Conservation (phyloP, 768 basidiomycete genomes). For the Kwoniella sp. region DNA sequence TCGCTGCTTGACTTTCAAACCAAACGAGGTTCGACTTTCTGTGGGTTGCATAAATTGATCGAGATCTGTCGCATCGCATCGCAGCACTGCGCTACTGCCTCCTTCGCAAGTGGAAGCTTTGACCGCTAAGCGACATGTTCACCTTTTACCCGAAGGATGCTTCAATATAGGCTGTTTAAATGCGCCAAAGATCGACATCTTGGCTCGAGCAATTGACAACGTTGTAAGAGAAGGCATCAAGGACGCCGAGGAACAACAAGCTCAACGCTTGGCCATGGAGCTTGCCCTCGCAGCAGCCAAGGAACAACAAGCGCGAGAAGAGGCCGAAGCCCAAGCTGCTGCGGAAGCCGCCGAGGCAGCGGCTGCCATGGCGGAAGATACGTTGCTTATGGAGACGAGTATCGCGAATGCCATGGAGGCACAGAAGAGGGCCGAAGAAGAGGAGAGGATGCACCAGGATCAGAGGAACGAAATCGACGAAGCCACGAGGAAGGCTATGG, state of each 20-base stretch:
- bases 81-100: constrained; percentile 43
- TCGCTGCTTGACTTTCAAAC: too few species aligned
- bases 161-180: constrained; percentile 54
- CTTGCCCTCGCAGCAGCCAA: constrained; percentile 40
- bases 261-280: constrained; percentile 40
- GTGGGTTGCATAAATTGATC: too few species aligned
- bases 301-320: constrained; percentile 40
- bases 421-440: constrained; percentile 32
- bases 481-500: constrained; percentile 30
- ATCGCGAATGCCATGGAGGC: constrained; percentile 44
- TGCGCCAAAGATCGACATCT: constrained; percentile 46
- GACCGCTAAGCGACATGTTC: constrained; percentile 44
- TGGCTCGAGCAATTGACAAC: constrained; percentile 46
- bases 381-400: constrained; percentile 31
- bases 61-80: neutral
- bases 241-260: constrained; percentile 39
- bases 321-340: constrained; percentile 36
- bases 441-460: constrained; percentile 39
- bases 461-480: constrained; percentile 37
- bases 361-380: constrained; percentile 29
- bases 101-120: constrained; percentile 41
- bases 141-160: constrained; percentile 51
- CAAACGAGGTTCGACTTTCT: too few species aligned
- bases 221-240: constrained; percentile 43
- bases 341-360: constrained; percentile 22